These are phyloP conservation scores for Aureobasidium sp. DNA, from an alignment of 2,329 filamentous ascomycete species.

Conservation along the genomic window DNA sequence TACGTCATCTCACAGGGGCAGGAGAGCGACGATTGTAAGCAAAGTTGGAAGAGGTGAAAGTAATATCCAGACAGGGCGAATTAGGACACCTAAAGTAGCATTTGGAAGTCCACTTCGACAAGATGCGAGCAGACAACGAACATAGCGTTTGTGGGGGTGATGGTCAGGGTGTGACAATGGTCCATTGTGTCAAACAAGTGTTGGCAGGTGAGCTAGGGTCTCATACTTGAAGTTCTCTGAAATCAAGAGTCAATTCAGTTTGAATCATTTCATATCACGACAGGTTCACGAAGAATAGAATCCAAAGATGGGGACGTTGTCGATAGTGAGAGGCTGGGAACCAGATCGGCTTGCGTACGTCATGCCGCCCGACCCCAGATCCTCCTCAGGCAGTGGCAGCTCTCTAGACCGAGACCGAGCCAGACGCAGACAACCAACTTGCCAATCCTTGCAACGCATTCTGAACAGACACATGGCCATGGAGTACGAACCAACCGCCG, in stretches of 20 bases:
- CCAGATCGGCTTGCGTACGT: not conserved
- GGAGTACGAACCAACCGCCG: conserved; percentile 4
- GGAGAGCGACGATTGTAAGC: not conserved
- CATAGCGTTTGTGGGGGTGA: not conserved
- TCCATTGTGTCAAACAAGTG: not conserved
- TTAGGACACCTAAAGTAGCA: not conserved
- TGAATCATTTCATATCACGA: not conserved
- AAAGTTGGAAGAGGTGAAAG: not conserved
- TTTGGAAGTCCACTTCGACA: not conserved
- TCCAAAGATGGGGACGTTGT: not conserved
- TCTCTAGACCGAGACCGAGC: not conserved
- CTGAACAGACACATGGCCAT: not conserved
- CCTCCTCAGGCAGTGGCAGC: not conserved
- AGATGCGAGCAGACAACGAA: not conserved
- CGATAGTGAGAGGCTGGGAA: not conserved
- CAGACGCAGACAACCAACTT: not conserved
- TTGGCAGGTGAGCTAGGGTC: not conserved
- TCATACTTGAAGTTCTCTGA: not conserved
- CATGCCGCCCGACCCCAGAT: not conserved
- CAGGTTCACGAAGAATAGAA: not conserved
- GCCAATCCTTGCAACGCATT: not conserved
- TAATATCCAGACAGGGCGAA: no score
- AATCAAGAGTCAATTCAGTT: not conserved
- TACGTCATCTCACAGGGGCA: not conserved
- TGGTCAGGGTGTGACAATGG: not conserved